Base-by-base conservation (phyloP, 129 eudicot species). In the Daucus carota region DNA sequence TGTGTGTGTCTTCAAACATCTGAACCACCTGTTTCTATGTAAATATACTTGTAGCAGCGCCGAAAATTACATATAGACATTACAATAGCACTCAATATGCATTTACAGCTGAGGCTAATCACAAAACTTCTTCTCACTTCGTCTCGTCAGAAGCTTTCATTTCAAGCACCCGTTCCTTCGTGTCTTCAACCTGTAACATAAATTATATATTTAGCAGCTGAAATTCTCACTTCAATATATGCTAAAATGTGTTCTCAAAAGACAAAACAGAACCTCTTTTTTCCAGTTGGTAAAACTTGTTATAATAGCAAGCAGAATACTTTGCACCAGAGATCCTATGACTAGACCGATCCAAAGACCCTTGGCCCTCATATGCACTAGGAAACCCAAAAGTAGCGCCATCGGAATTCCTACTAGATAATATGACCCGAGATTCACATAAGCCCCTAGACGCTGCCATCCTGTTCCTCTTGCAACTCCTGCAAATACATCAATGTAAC, bases 401-500 rank as follows among this genome's bases (percentile, higher is more conserved):
- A 77, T 24, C 1, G 89, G 87, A 3, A 86, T 33, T 77, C 85
- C 89, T 8, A 80, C 82, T 17, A 86, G 46, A 52, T 83, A 86
- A 65, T 45, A 86, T 47, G 89, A 69, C 3, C 84, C 89, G 33
- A 86, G 77, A 69, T 86, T 82, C 1, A 86, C 52, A 31, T 80
- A 86, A 1, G 89, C 89, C 29, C 87, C 89, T 1, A 83, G n/a
- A 52, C 77, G 82, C 80, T 86, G 89, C 84, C 87, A 70, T 2
- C 74, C 74, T 17, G 48, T 38, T 63, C 89, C 87, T 80, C 89
- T 83, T 13, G 78, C 84, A 68, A 83, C 83, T 29, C 89, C 89
- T 86, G 68, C 2, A 29, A 29, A 63, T 31, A 63, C 34, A 63
- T n/a, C n/a, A n/a, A n/a, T 29, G 17, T 12, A 31, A 63, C 28